These are phyloP conservation scores for Rhododendron molle DNA, from an alignment of 148 eudicot species.

Conservation along the genomic window DNA sequence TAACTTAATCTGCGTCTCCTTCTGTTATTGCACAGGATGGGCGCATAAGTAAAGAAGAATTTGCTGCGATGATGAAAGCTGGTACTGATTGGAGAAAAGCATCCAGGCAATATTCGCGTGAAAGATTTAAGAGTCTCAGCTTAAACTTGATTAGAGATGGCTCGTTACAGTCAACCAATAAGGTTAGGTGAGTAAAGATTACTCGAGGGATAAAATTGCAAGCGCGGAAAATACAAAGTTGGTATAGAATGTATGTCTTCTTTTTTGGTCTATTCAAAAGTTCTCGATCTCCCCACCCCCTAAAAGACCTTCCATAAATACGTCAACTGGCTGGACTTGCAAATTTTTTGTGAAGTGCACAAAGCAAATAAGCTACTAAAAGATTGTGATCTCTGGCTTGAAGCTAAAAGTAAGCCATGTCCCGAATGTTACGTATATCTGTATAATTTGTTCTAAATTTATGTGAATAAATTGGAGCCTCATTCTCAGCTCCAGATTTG, in stretches of 20 bases:
- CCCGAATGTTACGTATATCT: no score
- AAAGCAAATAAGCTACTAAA: no score
- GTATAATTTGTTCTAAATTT: background rate
- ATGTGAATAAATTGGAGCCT: background rate
- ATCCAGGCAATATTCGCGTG: background rate
- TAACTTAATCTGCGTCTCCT: background rate
- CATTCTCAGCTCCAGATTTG: background rate
- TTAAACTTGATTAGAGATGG: background rate
- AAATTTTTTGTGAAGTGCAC: no score
- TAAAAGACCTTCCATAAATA: no score
- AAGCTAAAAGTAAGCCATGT: no score
- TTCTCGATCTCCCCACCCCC: no score
- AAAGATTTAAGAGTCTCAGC: background rate
- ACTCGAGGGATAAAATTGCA: no score
- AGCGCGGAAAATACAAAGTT: no score
- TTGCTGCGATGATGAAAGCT: constrained; percentile 23
- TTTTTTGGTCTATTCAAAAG: no score
- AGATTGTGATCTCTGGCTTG: no score
- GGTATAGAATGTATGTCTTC: no score
- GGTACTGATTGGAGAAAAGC: background rate
- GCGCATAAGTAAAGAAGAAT: constrained; percentile 71
- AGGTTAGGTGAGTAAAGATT: background rate
- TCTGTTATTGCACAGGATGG: constrained; percentile 34
- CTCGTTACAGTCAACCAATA: background rate
- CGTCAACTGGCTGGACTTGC: no score